Evolutionary conservation across 345 rosid species (phyloP), one percentile per base, ranked within the genome.

Genomic region (Atalantia buxifolia): DNA sequence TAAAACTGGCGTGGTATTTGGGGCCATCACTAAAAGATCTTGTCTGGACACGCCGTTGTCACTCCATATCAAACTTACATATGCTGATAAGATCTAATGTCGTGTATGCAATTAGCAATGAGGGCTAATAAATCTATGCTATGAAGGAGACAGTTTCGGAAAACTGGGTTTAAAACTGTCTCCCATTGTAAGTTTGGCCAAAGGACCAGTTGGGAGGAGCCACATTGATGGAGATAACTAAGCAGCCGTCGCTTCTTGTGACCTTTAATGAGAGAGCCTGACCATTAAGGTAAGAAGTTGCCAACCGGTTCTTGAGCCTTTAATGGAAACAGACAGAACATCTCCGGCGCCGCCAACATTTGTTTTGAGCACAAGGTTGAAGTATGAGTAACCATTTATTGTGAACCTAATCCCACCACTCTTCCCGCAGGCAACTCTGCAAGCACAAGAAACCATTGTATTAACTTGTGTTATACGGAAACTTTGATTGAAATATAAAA

Each of bases 161-260:
- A 38, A 24, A 45, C 21, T 9, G 57, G 4, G 36, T 30, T 55
- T 69, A 80, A 33, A 80, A 70, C 71, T 77, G 76, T 53, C 27
- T 33, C 42, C 83, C 80, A 9, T 10, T 63, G 60, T 25, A 80
- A 57, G 79, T 80, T 76, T 68, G 76, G 42, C 79, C 79, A 63
- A 76, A 80, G 18, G 64, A 28, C 83, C 79, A 76, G 76, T 76
- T 80, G 38, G 83, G 65, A 69, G 83, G 83, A 75, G 83, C 76
- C 30, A 70, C 79, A 55, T 80, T 80, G 76, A 35, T 53, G 76
- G 79, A 80, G 57, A 80, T 35, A 66, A 80, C 72, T 19, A 59
- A 68, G 66, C 40, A 66, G 33, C 79, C 76, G 50, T 76, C 72
- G 21, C 82, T 75, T 18, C 71, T 80, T 45, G 79, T 75, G 71